Base-by-base conservation (phyloP, 1,284 basidiomycete genomes). In the Marasmius sp. region DNA sequence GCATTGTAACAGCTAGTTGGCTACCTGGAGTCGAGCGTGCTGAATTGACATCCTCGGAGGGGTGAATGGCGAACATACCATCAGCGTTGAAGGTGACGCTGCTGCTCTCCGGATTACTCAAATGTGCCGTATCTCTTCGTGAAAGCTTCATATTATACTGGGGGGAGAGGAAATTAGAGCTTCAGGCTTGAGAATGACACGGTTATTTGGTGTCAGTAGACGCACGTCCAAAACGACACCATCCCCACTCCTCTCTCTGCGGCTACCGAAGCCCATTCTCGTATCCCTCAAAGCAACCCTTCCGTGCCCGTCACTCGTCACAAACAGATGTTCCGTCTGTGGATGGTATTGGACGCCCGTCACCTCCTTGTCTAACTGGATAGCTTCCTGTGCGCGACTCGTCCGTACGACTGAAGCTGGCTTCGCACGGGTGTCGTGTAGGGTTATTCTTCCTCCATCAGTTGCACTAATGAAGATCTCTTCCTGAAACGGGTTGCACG, bases 201-300 rank as follows among this genome's bases (percentile, higher is more conserved):
- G 27, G 16, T n/a, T 8, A 47, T 47, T 47, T n/a, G 27, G 27
- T 27, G 45, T 47, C 45, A 12, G n/a, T 12, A 33, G 9, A 63
- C 77, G 58, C 62, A 87, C 87, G 58, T 67, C 76, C 60, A 81
- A 79, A 10, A 88, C 82, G 1, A 87, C 75, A 0, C 88, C 88
- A n/a, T 81, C 69, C 14, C 77, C 70, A 2, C 79, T 75, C 39
- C 83, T 71, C 6, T 70, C 72, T 22, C 69, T 72, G 18, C 72
- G 66, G 37, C 84, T 78, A 16, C 85, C 86, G 71, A 92, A 92
- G 0, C 87, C 83, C 85, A 90, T 91, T n/a, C 91, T 79, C n/a
- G 77, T 75, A 70, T 93, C 91, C n/a, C 88, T 81, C 60, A 93
- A 80, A 64, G 81, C 85, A 1, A 91, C 83, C 20, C 75, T 72